These are phyloP conservation scores for Trichophaea hybrida DNA, from an alignment of 2,329 filamentous ascomycete genomes.

Conservation along the genomic window DNA sequence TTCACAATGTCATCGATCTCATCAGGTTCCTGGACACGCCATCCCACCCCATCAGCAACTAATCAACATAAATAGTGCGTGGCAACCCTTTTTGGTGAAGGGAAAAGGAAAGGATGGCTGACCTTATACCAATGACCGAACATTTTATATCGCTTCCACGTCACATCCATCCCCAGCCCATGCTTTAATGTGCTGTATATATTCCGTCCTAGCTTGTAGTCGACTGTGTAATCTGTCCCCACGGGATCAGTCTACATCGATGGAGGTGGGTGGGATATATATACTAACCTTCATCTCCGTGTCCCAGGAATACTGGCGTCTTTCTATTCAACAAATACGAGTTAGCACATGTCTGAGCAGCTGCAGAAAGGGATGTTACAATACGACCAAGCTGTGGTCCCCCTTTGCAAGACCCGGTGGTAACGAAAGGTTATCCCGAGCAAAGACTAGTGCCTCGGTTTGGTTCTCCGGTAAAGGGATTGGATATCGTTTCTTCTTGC, in stretches of 20 bases:
- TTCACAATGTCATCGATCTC: conserved; percentile 4
- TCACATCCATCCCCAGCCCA: conserved; percentile 1
- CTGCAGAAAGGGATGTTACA: not conserved
- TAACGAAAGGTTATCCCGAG: not conserved
- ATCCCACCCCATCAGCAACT: not conserved
- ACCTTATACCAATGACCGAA: conserved; percentile 7
- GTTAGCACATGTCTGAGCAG: not conserved
- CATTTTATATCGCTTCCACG: not conserved
- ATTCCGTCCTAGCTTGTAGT: conserved; percentile 2
- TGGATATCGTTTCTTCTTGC: not conserved
- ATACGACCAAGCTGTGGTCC: not conserved
- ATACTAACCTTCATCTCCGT: not conserved
- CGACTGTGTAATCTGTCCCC: not conserved
- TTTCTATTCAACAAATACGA: not conserved
- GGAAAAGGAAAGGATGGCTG: not conserved
- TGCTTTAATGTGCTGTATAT: not conserved
- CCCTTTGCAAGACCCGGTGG: not conserved
- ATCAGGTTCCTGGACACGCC: not conserved
- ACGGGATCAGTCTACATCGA: not conserved
- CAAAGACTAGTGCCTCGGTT: not conserved
- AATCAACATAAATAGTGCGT: not conserved
- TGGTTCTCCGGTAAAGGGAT: not conserved
- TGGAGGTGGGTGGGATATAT: not conserved
- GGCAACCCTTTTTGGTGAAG: not conserved
- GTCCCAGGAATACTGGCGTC: not conserved